Base-by-base conservation (phyloP, 371 early-diverging fungal genomes). In the Circinella minor region DNA sequence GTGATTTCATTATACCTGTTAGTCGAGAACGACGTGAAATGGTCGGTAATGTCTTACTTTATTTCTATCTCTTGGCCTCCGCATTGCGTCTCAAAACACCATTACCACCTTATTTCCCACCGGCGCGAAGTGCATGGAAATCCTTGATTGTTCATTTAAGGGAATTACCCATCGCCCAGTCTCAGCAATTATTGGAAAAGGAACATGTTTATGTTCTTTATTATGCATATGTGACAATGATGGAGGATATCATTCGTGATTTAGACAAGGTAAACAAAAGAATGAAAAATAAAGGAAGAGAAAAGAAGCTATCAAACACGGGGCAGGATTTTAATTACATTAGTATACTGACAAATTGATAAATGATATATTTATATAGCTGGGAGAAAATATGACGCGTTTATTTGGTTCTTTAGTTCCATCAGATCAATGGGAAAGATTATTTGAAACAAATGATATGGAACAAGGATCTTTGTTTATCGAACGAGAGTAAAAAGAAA, bases 161-260 rank as follows among this genome's bases (percentile, higher is more conserved):
- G 11, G 78, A 86, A 20, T 62, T 83, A 43, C 86, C 87, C 14
- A 83, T 84, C 9, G 85, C 82, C 3, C 79, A 81, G 64, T 78
- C 87, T 46, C 79, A 84, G 18, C 68, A 75, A 20, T 72, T 85
- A 3, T 63, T 83, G 67, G 83, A 83, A 9, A 82, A 84, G 36
- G 90, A 90, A 20, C 83, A 86, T 39, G 82, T 85, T 0, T 92
- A 92, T 64, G 86, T 93, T 36, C 89, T 92, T 71, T 94, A 94
- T 75, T 94, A 93, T 74, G 92, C 93, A 4, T 94, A 92, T 65
- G 91, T 90, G 0, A 83, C 91, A 17, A 86, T 92, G 63, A 92
- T 92, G 84, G 94, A 91, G 65, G 93, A 93, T 76, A 81, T 95
- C 1, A 91, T 95, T 62, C 86, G 87, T 13, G 95, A 94, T 79